Percentiles rank a stretch among this genome's conserved stretches.
phyloP scores from a whole-genome alignment of 1,284 basidiomycete genomes.

The Veloporphyrellus conicus region DNA sequence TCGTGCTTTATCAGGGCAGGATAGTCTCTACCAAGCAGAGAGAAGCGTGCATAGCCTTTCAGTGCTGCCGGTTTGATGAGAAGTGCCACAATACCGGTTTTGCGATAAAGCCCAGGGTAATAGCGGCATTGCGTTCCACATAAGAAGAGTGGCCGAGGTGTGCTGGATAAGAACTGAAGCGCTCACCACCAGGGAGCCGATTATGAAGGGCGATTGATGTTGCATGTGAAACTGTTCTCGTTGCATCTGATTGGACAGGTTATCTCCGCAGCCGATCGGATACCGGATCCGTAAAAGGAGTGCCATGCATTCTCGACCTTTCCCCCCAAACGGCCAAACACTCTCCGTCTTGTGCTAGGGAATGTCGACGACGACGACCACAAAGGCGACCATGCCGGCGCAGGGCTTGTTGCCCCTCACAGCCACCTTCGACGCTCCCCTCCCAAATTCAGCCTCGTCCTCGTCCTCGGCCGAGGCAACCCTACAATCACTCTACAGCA shows the following conservation, averaged over 20 bases:
- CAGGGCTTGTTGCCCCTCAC: constrained; percentile 33
- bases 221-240: not conserved
- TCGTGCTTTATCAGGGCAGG: no score
- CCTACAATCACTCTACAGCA: constrained; percentile 65
- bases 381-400: constrained; percentile 17
- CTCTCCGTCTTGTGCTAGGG: not conserved
- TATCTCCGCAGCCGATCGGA: not conserved
- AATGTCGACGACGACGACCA: constrained; percentile 29
- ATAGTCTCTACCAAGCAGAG: no score
- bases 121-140: no score
- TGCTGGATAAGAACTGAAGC: no score
- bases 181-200: no score
- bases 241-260: not conserved
- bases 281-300: constrained; percentile 1
- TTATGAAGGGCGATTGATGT: no score
- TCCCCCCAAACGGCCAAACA: no score
- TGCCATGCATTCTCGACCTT: not conserved
- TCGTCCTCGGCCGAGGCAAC: constrained; percentile 40
- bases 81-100: no score
- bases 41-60: no score
- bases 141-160: no score
- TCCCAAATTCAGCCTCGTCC: not conserved
- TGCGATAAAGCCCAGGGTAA: no score
- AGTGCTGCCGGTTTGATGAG: no score
- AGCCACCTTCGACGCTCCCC: constrained; percentile 5